Conservation (phyloP, 2,329 filamentous ascomycete genomes). For the Fusarium verticillioides region DNA sequence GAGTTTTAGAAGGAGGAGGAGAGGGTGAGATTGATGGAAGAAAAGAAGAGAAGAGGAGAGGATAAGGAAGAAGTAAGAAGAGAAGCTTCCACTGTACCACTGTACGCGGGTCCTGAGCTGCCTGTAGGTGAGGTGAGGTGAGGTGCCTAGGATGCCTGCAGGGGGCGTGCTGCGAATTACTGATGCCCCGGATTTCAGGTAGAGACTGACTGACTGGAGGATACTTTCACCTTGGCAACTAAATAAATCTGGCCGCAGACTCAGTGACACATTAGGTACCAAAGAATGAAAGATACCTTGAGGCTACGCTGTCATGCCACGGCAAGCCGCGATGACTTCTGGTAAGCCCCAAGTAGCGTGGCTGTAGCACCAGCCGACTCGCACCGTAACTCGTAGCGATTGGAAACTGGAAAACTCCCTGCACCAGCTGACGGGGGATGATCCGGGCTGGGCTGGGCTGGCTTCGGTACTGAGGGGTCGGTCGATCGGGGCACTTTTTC, state of each 20-base stretch:
- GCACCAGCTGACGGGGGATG: conserved; percentile 41
- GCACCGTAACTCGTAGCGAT: conserved; percentile 15
- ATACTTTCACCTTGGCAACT: background rate
- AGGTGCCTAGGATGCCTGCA: background rate
- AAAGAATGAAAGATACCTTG: conserved; percentile 5
- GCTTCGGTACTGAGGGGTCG: conserved; percentile 39
- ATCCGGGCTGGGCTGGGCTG: conserved; percentile 33
- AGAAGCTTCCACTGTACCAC: conserved; percentile 23
- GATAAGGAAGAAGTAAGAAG: conserved; percentile 36
- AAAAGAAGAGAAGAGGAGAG: conserved; percentile 23
- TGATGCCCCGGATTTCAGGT: conserved; percentile 17
- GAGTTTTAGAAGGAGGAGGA: conserved; percentile 13
- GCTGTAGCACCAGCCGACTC: conserved; percentile 6
- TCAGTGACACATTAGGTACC: conserved; percentile 10
- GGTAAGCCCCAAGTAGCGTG: conserved; percentile 13
- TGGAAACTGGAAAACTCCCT: conserved; percentile 28
- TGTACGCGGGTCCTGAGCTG: conserved; percentile 26
- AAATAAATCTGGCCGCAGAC: conserved; percentile 4
- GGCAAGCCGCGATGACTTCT: background rate
- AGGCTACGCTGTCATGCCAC: conserved; percentile 2
- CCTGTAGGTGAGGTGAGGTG: background rate
- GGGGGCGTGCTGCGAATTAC: conserved; percentile 22
- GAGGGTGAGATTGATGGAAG: conserved; percentile 30
- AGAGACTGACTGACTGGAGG: background rate
- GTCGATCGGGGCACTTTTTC: conserved; percentile 39